Base-by-base conservation (phyloP, 352 stramenopile genomes). In the Phytopythium boreale region DNA sequence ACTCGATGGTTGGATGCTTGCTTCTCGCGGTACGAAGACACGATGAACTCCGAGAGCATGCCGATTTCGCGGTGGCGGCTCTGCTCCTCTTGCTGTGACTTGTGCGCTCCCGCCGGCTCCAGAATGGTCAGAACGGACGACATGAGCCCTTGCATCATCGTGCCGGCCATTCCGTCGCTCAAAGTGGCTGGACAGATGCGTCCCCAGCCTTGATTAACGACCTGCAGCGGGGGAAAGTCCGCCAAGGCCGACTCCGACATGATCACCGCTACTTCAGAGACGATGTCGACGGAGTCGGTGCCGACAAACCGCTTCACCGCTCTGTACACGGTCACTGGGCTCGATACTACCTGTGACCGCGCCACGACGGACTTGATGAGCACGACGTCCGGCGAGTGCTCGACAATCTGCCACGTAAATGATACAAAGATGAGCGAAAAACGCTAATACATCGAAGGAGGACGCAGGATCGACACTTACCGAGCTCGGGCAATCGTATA, bases 51-150 rank as follows among this genome's bases (percentile, higher is more conserved):
- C 17, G 52, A 31, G 5, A 59, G 52, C 29, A 59, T 59, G 11
- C 12, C 34, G 36, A 59, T 59, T 31, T 59, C 52, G 19, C 15
- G 17, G 52, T 59, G 52, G 11, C 20, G 22, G 12, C 26, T 31
- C 47, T 53, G 20, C 19, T 8, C 46, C 5, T 19, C 14, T 14
- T 24, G 47, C 47, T 27, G 47, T 10, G 41, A 47, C 19, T n/a
- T 47, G 41, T 15, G 22, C 3, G 47, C 12, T 27, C 22, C 7
- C 17, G 4, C 10, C 26, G 34, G 29, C 52, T 59, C 52, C 29
- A 59, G 29, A 46, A 59, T 24, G 8, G 27, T 59, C 52, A 59
- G 31, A 1, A 47, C 36, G 19, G 52, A 59, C 15, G 52, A 43
- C 19, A 27, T 15, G 52, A 46, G 36, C 8, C 11, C 52, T 11